Conservation (phyloP, 805 yeast species). For the Sugiyamaella lignohabitans region DNA sequence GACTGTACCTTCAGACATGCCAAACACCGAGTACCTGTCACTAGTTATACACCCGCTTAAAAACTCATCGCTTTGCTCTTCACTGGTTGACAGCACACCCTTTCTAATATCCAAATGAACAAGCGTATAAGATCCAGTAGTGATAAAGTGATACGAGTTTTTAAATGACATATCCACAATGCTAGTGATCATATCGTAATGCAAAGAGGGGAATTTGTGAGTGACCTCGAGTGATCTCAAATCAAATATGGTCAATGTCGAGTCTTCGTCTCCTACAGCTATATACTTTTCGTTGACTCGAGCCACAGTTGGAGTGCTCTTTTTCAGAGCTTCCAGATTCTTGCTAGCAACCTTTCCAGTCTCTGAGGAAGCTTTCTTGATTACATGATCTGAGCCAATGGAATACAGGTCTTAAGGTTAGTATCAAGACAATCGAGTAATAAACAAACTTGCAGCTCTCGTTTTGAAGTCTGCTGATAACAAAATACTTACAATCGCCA, state of each 20-base stretch:
- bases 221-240: constrained; percentile 44
- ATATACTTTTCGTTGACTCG: constrained; percentile 29
- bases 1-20: constrained; percentile 86
- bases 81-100: constrained; percentile 59
- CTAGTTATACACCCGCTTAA: constrained; percentile 60
- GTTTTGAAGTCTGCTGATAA: constrained; percentile 21
- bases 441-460: too few species aligned
- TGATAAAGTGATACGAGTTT: constrained; percentile 71
- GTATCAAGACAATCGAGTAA: neutral
- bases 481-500: constrained; percentile 44
- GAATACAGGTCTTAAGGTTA: constrained; percentile 34
- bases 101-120: constrained; percentile 74
- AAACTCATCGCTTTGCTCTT: constrained; percentile 93
- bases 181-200: constrained; percentile 63
- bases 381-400: constrained; percentile 71
- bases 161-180: constrained; percentile 63
- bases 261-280: constrained; percentile 56
- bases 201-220: constrained; percentile 48
- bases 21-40: constrained; percentile 63
- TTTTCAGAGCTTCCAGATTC: constrained; percentile 25
- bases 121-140: constrained; percentile 77
- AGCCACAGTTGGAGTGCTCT: constrained; percentile 26
- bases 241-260: constrained; percentile 59
- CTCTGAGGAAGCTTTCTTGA: constrained; percentile 64
- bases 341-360: constrained; percentile 74